These are phyloP conservation scores for Exophiala sideris DNA, from an alignment of 2,329 filamentous ascomycete species.

Conservation along the genomic window DNA sequence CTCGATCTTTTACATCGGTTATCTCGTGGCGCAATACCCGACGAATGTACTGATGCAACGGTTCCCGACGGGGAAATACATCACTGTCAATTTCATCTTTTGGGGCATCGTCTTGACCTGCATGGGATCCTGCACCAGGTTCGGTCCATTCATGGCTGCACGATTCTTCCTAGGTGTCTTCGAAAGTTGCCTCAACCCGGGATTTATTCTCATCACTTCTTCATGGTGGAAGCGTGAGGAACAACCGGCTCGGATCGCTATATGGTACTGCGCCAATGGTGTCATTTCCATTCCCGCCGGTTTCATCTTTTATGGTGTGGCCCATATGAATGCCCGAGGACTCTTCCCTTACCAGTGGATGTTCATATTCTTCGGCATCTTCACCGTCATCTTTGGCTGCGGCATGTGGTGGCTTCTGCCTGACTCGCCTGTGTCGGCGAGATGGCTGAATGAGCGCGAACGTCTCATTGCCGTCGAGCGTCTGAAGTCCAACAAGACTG, in stretches of 20 bases:
- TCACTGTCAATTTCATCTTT: constrained; percentile 56
- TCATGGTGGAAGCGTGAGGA: constrained; percentile 59
- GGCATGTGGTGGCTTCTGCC: constrained; percentile 46
- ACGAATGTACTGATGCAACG: constrained; percentile 62
- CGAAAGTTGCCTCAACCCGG: constrained; percentile 58
- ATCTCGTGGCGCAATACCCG: constrained; percentile 57
- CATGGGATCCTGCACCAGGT: constrained; percentile 54
- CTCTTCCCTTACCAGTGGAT: constrained; percentile 50
- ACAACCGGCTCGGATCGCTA: constrained; percentile 56
- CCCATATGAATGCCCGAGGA: background rate
- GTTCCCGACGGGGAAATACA: constrained; percentile 59
- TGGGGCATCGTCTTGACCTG: constrained; percentile 40
- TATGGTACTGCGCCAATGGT: constrained; percentile 61
- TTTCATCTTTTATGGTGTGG: constrained; percentile 51
- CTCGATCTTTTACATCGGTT: constrained; percentile 62
- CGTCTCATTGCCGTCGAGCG: constrained; percentile 19
- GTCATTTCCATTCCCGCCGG: constrained; percentile 54
- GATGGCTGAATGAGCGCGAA: constrained; percentile 23
- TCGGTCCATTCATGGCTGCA: constrained; percentile 52
- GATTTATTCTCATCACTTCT: constrained; percentile 59
- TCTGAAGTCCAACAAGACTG: constrained; percentile 35
- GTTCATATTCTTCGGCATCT: constrained; percentile 49
- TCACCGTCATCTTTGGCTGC: constrained; percentile 45
- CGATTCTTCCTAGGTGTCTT: constrained; percentile 60
- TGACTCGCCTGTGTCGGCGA: constrained; percentile 48